phyloP scores from a whole-genome alignment of 495 filamentous ascomycete species.

The Trypethelium eluteriae region DNA sequence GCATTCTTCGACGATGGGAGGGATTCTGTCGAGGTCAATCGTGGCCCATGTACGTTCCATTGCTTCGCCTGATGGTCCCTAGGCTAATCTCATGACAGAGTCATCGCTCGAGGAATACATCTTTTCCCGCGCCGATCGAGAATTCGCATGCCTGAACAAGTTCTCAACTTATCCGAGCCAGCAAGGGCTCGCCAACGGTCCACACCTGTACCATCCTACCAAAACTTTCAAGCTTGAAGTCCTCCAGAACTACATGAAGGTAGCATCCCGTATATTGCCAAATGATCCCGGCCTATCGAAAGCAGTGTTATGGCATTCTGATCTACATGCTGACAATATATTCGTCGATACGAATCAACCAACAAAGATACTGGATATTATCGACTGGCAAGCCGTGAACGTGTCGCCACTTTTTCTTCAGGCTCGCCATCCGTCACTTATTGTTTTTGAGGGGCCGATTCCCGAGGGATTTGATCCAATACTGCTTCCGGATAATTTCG shows the following conservation, averaged over 20 bases:
- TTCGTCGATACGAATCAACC: background rate
- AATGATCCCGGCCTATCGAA: background rate
- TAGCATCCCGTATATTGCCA: background rate
- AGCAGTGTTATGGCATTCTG: background rate
- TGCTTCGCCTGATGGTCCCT: too few species aligned
- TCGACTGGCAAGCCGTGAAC: background rate
- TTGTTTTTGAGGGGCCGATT: too few species aligned
- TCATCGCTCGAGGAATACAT: too few species aligned
- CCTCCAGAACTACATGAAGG: background rate
- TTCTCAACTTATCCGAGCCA: too few species aligned
- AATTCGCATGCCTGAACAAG: too few species aligned
- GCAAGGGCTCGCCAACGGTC: background rate
- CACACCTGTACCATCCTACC: background rate
- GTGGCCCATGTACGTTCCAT: background rate
- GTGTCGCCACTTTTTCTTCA: background rate
- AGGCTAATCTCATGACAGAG: too few species aligned
- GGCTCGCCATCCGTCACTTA: too few species aligned
- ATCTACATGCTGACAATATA: background rate
- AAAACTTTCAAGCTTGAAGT: background rate
- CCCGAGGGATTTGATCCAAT: too few species aligned
- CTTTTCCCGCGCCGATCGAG: too few species aligned
- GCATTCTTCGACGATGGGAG: background rate
- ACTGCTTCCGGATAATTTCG: too few species aligned
- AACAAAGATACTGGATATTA: background rate
- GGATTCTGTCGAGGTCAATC: background rate